Percentiles rank a stretch among this genome's conserved stretches.
phyloP scores from a whole-genome alignment of 371 early-diverging fungal genomes.

The Lichtheimia ramosa region DNA sequence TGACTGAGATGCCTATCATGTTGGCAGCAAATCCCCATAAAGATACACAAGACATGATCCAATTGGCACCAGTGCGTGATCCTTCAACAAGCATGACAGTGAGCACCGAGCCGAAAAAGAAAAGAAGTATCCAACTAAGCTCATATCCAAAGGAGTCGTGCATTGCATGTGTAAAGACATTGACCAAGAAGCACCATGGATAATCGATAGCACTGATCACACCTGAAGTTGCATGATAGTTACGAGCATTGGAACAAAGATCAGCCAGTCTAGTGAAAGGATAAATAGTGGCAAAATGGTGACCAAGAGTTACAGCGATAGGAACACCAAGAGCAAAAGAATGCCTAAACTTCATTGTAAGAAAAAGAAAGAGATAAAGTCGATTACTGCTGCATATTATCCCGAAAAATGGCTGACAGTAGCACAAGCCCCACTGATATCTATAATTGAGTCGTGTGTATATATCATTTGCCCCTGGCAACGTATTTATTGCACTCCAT shows the following conservation, averaged over 20 bases:
- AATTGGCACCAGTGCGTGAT: conserved; percentile 10
- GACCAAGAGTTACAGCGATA: not conserved
- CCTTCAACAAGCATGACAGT: conserved; percentile 14
- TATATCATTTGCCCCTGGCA: not conserved
- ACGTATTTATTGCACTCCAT: not conserved
- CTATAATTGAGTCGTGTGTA: no score
- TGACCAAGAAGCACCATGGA: conserved; percentile 5
- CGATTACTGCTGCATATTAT: not conserved
- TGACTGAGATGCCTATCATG: conserved; percentile 11
- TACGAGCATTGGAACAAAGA: not conserved
- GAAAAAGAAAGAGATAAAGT: not conserved
- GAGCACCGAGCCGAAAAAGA: conserved; percentile 8
- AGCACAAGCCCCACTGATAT: no score
- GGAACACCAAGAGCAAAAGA: conserved; percentile 6
- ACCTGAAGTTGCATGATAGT: not conserved
- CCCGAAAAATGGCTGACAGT: no score
- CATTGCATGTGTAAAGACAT: conserved; percentile 11
- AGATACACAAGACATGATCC: not conserved
- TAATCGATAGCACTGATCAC: not conserved
- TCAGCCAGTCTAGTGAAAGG: not conserved
- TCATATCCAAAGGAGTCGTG: conserved; percentile 13
- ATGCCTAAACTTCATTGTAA: conserved; percentile 1
- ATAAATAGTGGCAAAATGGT: not conserved
- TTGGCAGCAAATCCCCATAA: conserved; percentile 12
- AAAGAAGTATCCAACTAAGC: conserved; percentile 4